phyloP scores from a whole-genome alignment of 1,284 basidiomycete species.

The Trametes versicolor region DNA sequence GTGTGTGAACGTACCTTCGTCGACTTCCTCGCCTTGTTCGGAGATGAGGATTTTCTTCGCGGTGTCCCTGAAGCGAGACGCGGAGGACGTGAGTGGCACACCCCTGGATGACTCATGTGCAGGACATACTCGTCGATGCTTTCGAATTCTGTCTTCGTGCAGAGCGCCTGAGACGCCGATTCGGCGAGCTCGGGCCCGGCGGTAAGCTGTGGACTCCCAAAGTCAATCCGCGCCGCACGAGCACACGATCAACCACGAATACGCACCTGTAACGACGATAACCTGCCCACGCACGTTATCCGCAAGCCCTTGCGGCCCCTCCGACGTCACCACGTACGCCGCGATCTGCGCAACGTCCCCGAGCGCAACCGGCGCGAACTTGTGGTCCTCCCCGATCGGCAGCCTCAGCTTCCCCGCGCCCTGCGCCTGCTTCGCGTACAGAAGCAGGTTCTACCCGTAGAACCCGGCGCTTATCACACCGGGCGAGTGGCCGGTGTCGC shows the following conservation, averaged over 20 bases:
- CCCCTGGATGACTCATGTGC: no score
- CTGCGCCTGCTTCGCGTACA: constrained; percentile 39
- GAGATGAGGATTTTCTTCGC: constrained; percentile 35
- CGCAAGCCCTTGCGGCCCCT: constrained; percentile 37
- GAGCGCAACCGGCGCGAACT: constrained; percentile 38
- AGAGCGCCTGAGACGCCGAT: constrained; percentile 34
- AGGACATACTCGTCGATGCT: constrained; percentile 30
- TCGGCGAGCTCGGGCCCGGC: constrained; percentile 34
- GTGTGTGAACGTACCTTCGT: constrained; percentile 31
- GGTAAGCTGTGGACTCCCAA: constrained; percentile 21
- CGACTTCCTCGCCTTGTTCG: constrained; percentile 34
- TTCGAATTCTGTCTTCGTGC: constrained; percentile 38
- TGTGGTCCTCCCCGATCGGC: constrained; percentile 34
- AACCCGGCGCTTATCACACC: constrained; percentile 38
- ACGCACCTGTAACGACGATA: constrained; percentile 31
- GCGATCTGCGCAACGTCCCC: constrained; percentile 38
- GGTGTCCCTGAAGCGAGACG: constrained; percentile 16
- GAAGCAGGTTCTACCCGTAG: constrained; percentile 39
- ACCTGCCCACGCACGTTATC: constrained; percentile 37
- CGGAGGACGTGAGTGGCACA: neutral
- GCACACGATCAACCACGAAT: constrained; percentile 1
- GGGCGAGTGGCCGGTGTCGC: constrained; percentile 32
- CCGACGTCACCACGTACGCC: constrained; percentile 34
- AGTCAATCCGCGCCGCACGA: neutral
- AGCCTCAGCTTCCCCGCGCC: constrained; percentile 34